These are phyloP conservation scores for Astrothelium macrocarpum DNA, from an alignment of 495 filamentous ascomycete genomes.

Conservation along the genomic window DNA sequence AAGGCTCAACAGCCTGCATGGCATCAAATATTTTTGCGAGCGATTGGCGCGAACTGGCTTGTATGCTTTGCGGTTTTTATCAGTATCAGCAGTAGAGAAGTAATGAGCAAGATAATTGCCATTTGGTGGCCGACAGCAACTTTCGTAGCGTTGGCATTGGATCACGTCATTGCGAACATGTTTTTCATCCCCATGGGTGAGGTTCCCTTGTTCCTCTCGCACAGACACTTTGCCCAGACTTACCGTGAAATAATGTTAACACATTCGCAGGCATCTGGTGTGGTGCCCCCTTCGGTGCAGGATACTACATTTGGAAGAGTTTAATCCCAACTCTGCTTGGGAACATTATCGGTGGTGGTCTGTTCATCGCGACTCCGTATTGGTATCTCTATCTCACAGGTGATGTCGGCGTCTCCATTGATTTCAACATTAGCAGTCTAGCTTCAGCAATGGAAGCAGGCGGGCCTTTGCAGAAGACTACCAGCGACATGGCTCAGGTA, in stretches of 20 bases:
- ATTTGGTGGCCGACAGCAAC: conserved; percentile 57
- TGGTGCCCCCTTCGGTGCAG: conserved; percentile 40
- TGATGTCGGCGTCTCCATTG: background rate
- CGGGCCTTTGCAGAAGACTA: background rate
- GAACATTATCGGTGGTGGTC: conserved; percentile 41
- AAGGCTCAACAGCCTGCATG: conserved; percentile 48
- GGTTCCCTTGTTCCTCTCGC: background rate
- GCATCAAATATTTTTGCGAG: conserved; percentile 52
- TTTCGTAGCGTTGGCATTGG: conserved; percentile 49
- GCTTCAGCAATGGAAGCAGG: background rate
- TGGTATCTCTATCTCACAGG: conserved; percentile 13
- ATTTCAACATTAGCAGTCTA: background rate
- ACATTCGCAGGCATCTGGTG: conserved; percentile 40
- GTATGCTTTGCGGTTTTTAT: conserved; percentile 52
- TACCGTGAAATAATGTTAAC: background rate
- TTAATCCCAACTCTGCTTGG: conserved; percentile 51
- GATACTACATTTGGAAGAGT: conserved; percentile 55
- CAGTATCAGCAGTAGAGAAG: conserved; percentile 45
- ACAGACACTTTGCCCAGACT: background rate
- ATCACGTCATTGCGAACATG: conserved; percentile 59
- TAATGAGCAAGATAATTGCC: conserved; percentile 47
- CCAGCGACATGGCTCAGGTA: background rate
- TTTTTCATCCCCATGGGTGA: conserved; percentile 42
- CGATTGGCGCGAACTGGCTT: conserved; percentile 55
- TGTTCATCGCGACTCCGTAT: conserved; percentile 15